phyloP scores from a whole-genome alignment of 2,329 filamentous ascomycete species.

The Paecilomyces sp. region DNA sequence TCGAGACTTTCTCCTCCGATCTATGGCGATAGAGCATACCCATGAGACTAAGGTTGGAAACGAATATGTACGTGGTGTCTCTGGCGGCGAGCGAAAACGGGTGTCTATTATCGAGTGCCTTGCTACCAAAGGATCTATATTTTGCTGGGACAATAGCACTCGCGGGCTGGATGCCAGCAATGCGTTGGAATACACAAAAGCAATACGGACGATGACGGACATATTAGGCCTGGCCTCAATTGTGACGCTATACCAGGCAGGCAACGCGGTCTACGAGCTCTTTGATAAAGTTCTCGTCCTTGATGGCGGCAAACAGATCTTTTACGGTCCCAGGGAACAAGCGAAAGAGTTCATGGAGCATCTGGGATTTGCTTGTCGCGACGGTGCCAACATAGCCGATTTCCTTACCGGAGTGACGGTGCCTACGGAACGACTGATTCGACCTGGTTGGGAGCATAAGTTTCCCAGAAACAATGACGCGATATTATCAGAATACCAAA shows the following conservation, averaged over 20 bases:
- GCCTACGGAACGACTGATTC: conserved; percentile 34
- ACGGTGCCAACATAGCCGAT: conserved; percentile 58
- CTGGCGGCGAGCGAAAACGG: conserved; percentile 62
- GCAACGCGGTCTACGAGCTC: conserved; percentile 61
- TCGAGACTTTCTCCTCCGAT: conserved; percentile 49
- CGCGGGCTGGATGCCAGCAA: conserved; percentile 60
- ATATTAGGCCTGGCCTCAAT: conserved; percentile 53
- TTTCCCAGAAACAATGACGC: too few species aligned
- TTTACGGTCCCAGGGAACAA: conserved; percentile 47
- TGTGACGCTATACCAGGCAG: conserved; percentile 63
- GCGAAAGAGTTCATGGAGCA: conserved; percentile 56
- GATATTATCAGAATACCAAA: conserved; percentile 11
- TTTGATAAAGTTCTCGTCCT: conserved; percentile 66
- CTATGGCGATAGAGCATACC: conserved; percentile 54
- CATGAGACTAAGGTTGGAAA: conserved; percentile 61
- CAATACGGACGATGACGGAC: conserved; percentile 58
- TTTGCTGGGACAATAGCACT: conserved; percentile 63
- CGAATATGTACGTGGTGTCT: conserved; percentile 59
- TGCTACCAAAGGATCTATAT: conserved; percentile 50
- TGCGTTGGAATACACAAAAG: conserved; percentile 54
- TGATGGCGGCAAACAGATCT: conserved; percentile 59
- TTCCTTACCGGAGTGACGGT: conserved; percentile 61
- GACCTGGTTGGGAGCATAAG: too few species aligned
- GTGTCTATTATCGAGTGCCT: conserved; percentile 62
- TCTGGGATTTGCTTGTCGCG: conserved; percentile 55